phyloP scores from a whole-genome alignment of 1,284 basidiomycete species.

The Irpex rosettiformis region DNA sequence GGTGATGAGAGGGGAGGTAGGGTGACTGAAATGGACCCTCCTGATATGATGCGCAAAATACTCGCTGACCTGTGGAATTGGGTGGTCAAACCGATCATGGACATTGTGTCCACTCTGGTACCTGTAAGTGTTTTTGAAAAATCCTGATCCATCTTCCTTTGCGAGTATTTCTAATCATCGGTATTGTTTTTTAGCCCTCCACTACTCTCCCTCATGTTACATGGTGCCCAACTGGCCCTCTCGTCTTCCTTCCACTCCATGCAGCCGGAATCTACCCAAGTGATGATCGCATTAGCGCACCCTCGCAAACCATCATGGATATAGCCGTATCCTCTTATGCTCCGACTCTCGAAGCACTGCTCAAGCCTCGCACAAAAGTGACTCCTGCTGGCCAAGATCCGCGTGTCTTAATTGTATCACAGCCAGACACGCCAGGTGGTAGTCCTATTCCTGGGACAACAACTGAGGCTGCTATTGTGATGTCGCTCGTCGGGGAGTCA shows the following conservation, averaged over 20 bases:
- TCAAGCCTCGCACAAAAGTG: neutral
- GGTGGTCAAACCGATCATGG: neutral
- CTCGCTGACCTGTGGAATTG: neutral
- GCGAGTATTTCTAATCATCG: no score
- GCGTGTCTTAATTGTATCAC: neutral
- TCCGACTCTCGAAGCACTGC: neutral
- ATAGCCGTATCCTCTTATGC: neutral
- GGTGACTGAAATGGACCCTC: no score
- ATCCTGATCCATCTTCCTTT: neutral
- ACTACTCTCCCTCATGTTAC: neutral
- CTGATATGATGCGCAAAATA: no score
- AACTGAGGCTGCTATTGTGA: neutral
- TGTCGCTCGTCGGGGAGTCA: neutral
- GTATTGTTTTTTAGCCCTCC: no score
- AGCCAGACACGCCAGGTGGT: neutral
- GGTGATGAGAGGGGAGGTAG: neutral
- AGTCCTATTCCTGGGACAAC: neutral
- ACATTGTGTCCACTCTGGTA: no score
- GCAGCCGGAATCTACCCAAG: neutral
- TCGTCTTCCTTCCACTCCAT: neutral
- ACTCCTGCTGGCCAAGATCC: neutral
- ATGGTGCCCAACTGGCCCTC: neutral
- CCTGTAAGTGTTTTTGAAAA: neutral
- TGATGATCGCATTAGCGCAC: neutral
- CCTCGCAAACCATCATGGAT: neutral